Conservation (phyloP, 345 rosid genomes). For the Anacardium occidentale region DNA sequence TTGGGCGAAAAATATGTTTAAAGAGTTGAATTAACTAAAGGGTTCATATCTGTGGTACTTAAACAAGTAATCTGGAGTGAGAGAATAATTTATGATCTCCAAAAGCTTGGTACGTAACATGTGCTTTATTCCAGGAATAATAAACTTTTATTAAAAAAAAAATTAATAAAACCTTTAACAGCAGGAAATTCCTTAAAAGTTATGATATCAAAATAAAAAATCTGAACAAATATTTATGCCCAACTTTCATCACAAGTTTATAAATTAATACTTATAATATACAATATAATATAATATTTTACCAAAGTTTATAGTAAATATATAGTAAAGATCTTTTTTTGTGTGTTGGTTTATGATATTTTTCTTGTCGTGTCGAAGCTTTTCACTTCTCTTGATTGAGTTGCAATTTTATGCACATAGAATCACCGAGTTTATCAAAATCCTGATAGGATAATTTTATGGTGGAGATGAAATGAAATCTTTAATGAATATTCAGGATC, state of each 20-base stretch:
- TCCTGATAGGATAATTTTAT: too few species aligned
- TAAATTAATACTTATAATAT: too few species aligned
- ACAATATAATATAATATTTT: too few species aligned
- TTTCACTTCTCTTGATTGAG: too few species aligned
- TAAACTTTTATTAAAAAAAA: neutral
- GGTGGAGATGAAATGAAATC: too few species aligned
- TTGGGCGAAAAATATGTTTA: neutral
- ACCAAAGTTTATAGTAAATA: too few species aligned
- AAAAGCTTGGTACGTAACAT: neutral
- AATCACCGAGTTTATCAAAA: too few species aligned
- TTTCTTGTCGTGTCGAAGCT: too few species aligned
- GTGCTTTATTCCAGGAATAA: conserved; percentile 3
- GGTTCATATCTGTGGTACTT: neutral
- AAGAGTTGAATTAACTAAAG: neutral
- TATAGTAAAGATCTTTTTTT: too few species aligned
- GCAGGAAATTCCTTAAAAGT: neutral
- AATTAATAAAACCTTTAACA: neutral
- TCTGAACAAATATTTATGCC: neutral
- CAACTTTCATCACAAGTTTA: neutral
- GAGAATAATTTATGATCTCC: neutral
- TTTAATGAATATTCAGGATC: too few species aligned
- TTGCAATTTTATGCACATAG: too few species aligned
- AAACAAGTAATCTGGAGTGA: neutral
- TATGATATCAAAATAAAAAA: neutral
- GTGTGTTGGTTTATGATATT: too few species aligned